Base-by-base conservation (phyloP, 1,139 yeast species). In the Saccharomyces uvarum region DNA sequence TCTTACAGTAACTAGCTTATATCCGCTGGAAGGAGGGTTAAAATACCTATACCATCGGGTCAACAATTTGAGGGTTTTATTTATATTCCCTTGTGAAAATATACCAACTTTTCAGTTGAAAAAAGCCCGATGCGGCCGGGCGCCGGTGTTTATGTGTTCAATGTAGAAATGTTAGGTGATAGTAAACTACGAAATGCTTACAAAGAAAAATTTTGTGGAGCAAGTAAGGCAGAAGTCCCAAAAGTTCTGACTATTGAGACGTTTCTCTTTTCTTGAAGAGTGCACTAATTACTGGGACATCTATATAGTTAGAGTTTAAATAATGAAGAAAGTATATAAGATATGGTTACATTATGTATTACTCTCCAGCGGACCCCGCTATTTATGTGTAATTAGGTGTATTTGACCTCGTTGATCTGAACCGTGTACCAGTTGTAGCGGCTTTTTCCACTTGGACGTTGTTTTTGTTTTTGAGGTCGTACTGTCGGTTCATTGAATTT, bases 341-440 rank as follows among this genome's bases (percentile, higher is more conserved):
- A 16, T 38, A 8, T 16, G 13, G 14, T 24, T 38, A 19, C 11
- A 19, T 11, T 19, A 11, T 16, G 19, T 19, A 6, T 9, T 9
- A 16, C 16, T 38, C 44, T 38, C 9, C 8, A 4, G 16, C 13
- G 44, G 6, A 19, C n/a, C 19, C 19, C n/a, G 6, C 44, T 9
- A 46, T 24, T 48, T 47, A 64, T n/a, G 61, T 61, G 48, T 65
- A 65, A 11, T 65, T 54, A 9, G 68, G 67, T 3, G 69, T 61
- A 16, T 59, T 61, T 8, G 62, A 60, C 33, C 65, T 58, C 2
- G 63, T 60, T 4, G 58, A 56, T 47, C 65, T 56, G 13, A 53
- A 50, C 50, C 61, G 51, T 2, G 58, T 53, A 11, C 53, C 42
- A 8, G 59, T 48, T 24, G 55, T 19, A 28, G 46, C 51, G 44